Percentiles rank a stretch among this genome's conserved stretches.
phyloP scores from a whole-genome alignment of 225 moss, liverwort and hornwort genomes.

The Lunularia cruciata region DNA sequence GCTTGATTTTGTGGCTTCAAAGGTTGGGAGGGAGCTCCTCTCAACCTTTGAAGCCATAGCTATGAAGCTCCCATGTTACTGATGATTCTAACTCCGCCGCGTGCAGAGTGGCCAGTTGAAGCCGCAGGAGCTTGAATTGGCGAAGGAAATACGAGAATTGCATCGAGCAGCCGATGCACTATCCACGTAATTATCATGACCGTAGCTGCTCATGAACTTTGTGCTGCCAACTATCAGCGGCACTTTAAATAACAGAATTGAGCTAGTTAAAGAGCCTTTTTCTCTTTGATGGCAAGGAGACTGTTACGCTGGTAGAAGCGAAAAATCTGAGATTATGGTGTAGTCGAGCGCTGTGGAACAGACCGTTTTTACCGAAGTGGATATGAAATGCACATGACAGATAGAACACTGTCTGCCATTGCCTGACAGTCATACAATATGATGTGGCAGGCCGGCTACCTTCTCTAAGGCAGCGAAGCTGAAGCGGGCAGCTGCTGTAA shows the following conservation, averaged over 20 bases:
- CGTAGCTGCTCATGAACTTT: too few relatives aligned
- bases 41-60: too few relatives aligned
- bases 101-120: slow-evolving; percentile 24
- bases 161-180: slow-evolving; percentile 63
- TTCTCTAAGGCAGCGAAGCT: slow-evolving; percentile 87
- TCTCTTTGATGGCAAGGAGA: not conserved
- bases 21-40: too few relatives aligned
- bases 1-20: too few relatives aligned
- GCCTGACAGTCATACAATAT: not conserved
- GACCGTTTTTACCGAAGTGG: not conserved
- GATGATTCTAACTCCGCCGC: not conserved
- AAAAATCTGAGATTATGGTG: not conserved
- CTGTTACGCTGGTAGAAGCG: not conserved
- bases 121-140: slow-evolving; percentile 48
- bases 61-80: too few relatives aligned
- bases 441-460: slow-evolving; percentile 65
- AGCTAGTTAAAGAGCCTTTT: too few relatives aligned
- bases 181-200: slow-evolving; percentile 44
- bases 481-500: slow-evolving; percentile 70
- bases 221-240: too few relatives aligned
- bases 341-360: not conserved
- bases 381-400: too few relatives aligned
- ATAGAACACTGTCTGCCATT: too few relatives aligned
- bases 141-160: slow-evolving; percentile 67
- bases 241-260: too few relatives aligned